These are phyloP conservation scores for Populus deltoides DNA, from an alignment of 345 rosid species.

Conservation along the genomic window DNA sequence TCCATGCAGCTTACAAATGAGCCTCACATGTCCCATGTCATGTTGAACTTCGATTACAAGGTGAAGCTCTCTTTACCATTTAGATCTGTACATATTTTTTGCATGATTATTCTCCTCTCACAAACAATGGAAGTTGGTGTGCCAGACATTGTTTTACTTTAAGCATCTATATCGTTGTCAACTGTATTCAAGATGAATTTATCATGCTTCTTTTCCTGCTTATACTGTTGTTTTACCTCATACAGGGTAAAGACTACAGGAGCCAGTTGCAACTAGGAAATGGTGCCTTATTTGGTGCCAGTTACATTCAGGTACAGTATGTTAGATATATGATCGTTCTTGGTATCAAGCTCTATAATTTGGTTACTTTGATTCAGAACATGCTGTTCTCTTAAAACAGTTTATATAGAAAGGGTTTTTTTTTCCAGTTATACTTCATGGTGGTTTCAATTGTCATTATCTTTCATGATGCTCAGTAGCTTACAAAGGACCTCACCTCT, in stretches of 20 bases:
- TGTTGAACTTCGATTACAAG: slow-evolving; percentile 91
- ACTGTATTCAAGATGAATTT: not conserved
- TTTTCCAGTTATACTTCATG: too few relatives aligned
- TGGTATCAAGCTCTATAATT: too few relatives aligned
- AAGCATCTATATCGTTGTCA: not conserved
- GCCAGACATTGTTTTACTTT: not conserved
- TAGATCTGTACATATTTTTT: not conserved
- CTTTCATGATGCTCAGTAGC: too few relatives aligned
- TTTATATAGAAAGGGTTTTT: too few relatives aligned
- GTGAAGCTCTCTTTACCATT: slow-evolving; percentile 27
- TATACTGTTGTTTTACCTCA: not conserved
- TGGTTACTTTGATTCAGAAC: too few relatives aligned
- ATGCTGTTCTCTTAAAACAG: too few relatives aligned
- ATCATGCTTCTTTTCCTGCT: not conserved
- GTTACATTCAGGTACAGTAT: slow-evolving; percentile 73
- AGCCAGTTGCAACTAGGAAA: slow-evolving; percentile 81
- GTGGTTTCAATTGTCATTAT: too few relatives aligned
- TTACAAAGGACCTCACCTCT: too few relatives aligned
- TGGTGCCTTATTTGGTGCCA: slow-evolving; percentile 83
- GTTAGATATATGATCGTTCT: too few relatives aligned
- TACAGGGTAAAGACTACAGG: slow-evolving; percentile 80
- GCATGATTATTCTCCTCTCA: not conserved
- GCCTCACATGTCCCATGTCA: slow-evolving; percentile 82
- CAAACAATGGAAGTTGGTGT: not conserved
- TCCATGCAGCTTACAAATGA: slow-evolving; percentile 65